Evolutionary conservation across 164 flowering plant genomes (phyloP), one percentile per base, ranked within the genome.

Genomic region (Liriodendron chinense): DNA sequence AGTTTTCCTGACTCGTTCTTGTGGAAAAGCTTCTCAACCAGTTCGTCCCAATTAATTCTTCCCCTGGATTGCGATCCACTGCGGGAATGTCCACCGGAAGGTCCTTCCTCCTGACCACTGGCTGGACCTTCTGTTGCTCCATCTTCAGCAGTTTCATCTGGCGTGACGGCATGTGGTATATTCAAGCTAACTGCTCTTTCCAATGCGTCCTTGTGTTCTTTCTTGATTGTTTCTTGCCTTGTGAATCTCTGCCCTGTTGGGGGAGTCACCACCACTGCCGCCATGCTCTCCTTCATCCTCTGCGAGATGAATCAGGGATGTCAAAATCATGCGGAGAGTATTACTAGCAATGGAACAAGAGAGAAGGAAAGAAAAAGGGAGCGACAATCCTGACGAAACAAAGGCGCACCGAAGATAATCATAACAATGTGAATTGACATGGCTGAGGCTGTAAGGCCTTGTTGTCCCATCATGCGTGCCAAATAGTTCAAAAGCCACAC

Each of bases 191-290:
- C 89, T n/a, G 98, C 98, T 83, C 89, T 87, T 67, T 96, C 93
- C 76, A 96, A 56, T 50, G 98, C 98, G 79, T 89, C 99, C 78
- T 82, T 91, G 86, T 92, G 98, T 77, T 96, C 99, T 69, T 86
- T 87, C 69, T 91, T 85, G 7, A 89, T 43, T 2, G 99, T 89
- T 77, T 83, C 81, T 83, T 80, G 16, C 82, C 99, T 91, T 71
- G 89, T 89, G 16, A 94, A 2, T 75, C 77, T 90, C 72, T 87
- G 92, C 53, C 81, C 74, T 62, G 78, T 74, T 59, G 98, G 98
- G 10, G 98, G 83, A 53, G 87, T 79, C 28, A 88, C 88, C 7
- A 74, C 47, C 6, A 74, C 47, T 3, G 76, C 43, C 2, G 80
- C 21, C 49, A 63, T 72, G 69, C 65, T 73, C 72, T 90, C 93